These are phyloP conservation scores for Corynascus novoguineensis DNA, from an alignment of 495 filamentous ascomycete species.

Conservation along the genomic window DNA sequence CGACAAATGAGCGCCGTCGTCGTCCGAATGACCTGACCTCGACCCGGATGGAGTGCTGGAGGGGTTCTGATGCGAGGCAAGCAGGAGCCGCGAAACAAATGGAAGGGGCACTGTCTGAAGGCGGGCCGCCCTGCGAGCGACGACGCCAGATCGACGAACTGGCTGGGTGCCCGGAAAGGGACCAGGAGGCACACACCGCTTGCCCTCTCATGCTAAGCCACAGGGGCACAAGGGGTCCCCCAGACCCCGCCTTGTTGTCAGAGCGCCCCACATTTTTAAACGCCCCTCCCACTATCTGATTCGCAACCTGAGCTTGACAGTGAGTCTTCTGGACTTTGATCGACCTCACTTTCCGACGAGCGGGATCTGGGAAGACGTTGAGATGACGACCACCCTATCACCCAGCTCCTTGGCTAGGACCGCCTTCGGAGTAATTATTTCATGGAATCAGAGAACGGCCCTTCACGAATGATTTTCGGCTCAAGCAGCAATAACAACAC, in stretches of 20 bases:
- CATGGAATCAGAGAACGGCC: too few relatives aligned
- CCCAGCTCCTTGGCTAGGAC: too few relatives aligned
- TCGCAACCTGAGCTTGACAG: neutral
- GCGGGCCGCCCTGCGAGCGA: neutral
- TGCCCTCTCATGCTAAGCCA: neutral
- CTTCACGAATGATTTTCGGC: too few relatives aligned
- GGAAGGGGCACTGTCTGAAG: neutral
- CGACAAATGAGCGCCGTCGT: conserved; percentile 34
- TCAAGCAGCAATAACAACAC: too few relatives aligned
- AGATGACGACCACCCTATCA: conserved; percentile 2
- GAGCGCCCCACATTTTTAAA: neutral
- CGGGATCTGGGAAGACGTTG: neutral
- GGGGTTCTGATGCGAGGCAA: conserved; percentile 9
- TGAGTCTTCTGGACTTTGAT: neutral
- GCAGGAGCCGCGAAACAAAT: conserved; percentile 1
- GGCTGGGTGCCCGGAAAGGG: too few relatives aligned
- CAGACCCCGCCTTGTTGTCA: conserved; percentile 3
- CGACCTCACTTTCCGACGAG: conserved; percentile 4
- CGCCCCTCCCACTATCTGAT: neutral
- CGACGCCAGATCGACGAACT: neutral
- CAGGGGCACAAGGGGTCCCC: neutral
- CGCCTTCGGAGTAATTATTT: too few relatives aligned
- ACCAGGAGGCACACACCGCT: neutral
- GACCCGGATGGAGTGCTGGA: conserved; percentile 22
- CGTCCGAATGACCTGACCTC: conserved; percentile 19